Base-by-base conservation (phyloP, 2,329 filamentous ascomycete species). In the Shiraia sp. region DNA sequence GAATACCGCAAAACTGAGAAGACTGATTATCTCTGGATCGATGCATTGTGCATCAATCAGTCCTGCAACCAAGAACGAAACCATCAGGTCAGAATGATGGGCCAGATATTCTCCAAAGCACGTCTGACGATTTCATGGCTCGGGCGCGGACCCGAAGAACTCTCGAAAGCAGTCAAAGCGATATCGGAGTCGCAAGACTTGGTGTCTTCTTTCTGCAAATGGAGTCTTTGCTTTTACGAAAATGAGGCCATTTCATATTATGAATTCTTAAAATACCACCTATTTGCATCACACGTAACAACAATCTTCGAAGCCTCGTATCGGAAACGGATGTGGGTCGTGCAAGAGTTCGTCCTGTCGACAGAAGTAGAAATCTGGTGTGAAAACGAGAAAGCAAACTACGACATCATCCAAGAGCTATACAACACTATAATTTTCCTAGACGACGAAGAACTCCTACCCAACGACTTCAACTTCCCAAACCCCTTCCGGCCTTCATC, bases 1-100 rank as follows among this genome's bases (percentile, higher is more conserved):
- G 13, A 31, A 16, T 16, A 31, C 29, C 29, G 12, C 14, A 12
- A 15, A 31, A 16, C 10, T 14, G 29, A 16, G 10, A 15, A 31
- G 10, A 16, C 32, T 6, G 2, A 38, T 27, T 8, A 26, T 0
- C 14, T 52, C 8, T 54, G 51, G 51, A 36, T 53, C 3, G 50
- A 51, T 29, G 47, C 47, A 3, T 23, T 53, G 16, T 46, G 40
- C 16, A 51, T 53, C 16, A 36, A 53, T 32, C 50, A 51, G 36
- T 6, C 24, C 10, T 23, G 41, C 15, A 1, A 19, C 3, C 2
- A 16, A 2, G 51, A 54, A 24, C 41, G 48, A 13, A 26, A 26
- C 19, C 17, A 16, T 15, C 32, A 35, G 27, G 19, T 35, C 8
- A n/a, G n/a, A 13, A 10, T 26, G 32, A 35, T 35, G 32, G 14